Base-by-base conservation (phyloP, 495 filamentous ascomycete genomes). In the Chaetomium tenue region DNA sequence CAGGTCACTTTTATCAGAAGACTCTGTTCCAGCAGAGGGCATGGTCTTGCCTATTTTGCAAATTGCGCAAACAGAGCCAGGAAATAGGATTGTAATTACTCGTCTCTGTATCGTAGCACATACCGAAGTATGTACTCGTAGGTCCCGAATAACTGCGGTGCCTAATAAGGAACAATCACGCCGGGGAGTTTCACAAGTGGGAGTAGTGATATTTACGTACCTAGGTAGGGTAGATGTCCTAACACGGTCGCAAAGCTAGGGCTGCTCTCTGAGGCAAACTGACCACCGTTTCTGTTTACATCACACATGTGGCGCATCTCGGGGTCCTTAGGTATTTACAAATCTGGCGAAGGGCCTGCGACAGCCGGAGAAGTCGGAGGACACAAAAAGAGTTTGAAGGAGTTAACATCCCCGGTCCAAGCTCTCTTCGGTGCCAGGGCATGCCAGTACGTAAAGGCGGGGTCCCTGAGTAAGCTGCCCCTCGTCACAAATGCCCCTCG, bases 381-480 rank as follows among this genome's bases (percentile, higher is more conserved):
- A 22, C 26, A 26, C 42, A 26, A 30, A 51, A 30, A 33, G 47
- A 54, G 60, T 22, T 46, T 48, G 5, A 20, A 37, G 22, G 48
- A 28, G 55, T 61, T 47, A 64, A 61, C 58, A 62, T 33, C 5
- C 48, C 52, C 66, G 60, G 54, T 39, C 59, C 47, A 62, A 70
- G 64, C 63, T 69, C 52, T 40, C 44, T 57, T 53, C 61, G 61
- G 57, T 37, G 44, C 46, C 51, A 59, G 57, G 68, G 63, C 61
- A 63, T 58, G 57, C 48, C 44, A 57, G 52, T 66, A 63, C 66
- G 58, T 63, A 71, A 68, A 67, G 67, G 65, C 61, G 59, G 72
- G 70, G 70, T 66, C 71, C 68, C 65, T 76, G 71, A 75, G 74
- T 75, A 76, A 76, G 73, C 74, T 76, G 68, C 73, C 71, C 70